These are phyloP conservation scores for Calonectria honghensis DNA, from an alignment of 2,329 filamentous ascomycete species.

Conservation along the genomic window DNA sequence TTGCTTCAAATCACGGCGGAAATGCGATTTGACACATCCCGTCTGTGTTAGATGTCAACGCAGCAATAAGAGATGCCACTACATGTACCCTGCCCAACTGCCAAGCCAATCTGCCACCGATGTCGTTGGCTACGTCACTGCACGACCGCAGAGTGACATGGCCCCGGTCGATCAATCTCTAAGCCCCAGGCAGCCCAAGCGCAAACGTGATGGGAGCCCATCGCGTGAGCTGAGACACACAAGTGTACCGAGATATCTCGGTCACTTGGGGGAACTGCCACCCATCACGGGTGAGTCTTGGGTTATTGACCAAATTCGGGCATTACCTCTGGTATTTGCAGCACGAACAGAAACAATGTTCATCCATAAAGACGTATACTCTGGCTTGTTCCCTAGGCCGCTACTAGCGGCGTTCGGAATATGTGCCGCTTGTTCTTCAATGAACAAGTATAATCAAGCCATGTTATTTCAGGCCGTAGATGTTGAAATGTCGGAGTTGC, in stretches of 20 bases:
- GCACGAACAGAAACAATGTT: constrained; percentile 33
- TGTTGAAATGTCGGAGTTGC: constrained; percentile 48
- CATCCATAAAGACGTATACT: constrained; percentile 33
- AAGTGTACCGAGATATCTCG: constrained; percentile 23
- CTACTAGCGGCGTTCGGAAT: constrained; percentile 38
- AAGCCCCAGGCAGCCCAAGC: background rate
- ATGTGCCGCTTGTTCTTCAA: constrained; percentile 30
- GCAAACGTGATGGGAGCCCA: background rate
- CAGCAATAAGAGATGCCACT: constrained; percentile 33
- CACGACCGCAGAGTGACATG: background rate
- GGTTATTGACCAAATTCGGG: constrained; percentile 26
- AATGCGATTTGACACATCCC: constrained; percentile 39
- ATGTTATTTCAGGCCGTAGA: constrained; percentile 43
- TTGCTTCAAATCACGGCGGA: constrained; percentile 37
- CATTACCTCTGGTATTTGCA: constrained; percentile 32
- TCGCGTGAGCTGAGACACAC: background rate
- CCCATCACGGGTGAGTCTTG: constrained; percentile 5
- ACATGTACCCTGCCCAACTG: constrained; percentile 36
- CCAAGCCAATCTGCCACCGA: background rate
- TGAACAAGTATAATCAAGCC: constrained; percentile 27
- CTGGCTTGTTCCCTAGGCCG: constrained; percentile 25
- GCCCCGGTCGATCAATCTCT: background rate
- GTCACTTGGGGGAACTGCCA: constrained; percentile 27
- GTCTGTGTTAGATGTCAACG: constrained; percentile 32
- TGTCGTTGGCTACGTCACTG: background rate